phyloP scores from a whole-genome alignment of 2,329 filamentous ascomycete species.

The Ceratocystis diversiconidia region DNA sequence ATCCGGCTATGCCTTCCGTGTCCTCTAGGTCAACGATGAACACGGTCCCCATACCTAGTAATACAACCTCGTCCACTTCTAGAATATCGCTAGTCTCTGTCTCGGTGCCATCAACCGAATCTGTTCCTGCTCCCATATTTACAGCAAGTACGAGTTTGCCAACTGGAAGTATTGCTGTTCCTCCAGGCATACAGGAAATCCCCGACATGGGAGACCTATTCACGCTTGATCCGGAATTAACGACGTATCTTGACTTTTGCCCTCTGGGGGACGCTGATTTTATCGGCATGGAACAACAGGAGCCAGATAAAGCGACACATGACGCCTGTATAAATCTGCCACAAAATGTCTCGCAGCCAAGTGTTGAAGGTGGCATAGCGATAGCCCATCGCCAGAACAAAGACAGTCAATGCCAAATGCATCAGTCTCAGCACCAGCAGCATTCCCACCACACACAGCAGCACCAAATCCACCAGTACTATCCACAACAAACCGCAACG shows the following conservation, averaged over 20 bases:
- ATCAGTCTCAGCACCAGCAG: not conserved
- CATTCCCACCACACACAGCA: not conserved
- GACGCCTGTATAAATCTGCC: not conserved
- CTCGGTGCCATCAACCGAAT: not conserved
- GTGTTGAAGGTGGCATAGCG: not conserved
- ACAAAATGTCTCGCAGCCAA: not conserved
- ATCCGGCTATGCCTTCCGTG: not conserved
- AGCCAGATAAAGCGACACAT: not conserved
- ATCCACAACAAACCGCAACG: not conserved
- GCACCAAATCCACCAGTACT: not conserved
- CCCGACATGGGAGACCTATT: not conserved
- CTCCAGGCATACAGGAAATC: not conserved
- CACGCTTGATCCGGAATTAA: not conserved
- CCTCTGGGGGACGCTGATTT: not conserved
- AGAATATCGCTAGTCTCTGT: not conserved
- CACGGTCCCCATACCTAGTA: not conserved
- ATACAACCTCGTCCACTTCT: not conserved
- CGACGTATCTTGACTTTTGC: conserved; percentile 1
- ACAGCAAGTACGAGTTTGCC: not conserved
- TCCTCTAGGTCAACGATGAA: not conserved
- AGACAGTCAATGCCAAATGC: not conserved
- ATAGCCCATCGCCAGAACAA: conserved; percentile 1
- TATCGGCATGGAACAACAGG: not conserved
- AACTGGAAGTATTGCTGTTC: too few species aligned
- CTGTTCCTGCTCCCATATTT: not conserved